Evolutionary conservation across 768 basidiomycete species (phyloP), one percentile per base, ranked within the genome.

Genomic region (Suillus ampliporus): DNA sequence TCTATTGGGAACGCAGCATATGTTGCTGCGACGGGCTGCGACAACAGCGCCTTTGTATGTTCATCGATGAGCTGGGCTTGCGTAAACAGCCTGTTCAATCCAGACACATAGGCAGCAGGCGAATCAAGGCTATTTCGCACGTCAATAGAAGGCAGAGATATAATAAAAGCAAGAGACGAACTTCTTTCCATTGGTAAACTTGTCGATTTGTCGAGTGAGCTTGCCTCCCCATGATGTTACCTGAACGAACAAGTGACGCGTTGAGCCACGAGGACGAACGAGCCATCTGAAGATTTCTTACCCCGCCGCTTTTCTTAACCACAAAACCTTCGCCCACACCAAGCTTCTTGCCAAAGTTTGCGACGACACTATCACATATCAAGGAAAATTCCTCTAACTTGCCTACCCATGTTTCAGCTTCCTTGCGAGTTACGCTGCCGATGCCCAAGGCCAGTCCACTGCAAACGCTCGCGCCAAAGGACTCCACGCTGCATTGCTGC

Each of bases 121-220:
- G 95, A 95, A 74, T 97, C 94, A 56, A 95, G 84, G 72, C 94
- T 96, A 69, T 13, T 60, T 57, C 64, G 31, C 48, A 65, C 63
- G 58, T 61, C 40, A 26, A 40, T 66, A 37, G 67, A 73, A 65
- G 41, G 26, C 47, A 43, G 47, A 28, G 44, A 58, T 65, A 26
- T 50, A 60, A 64, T 56, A 52, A 38, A 53, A 53, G 21, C 41
- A 31, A 54, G 51, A 60, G 38, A 76, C 87, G 70, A 74, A 94
- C 93, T 93, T 93, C 80, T 95, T 95, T 65, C 91, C 92, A 67
- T 90, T 93, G 47, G 93, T 93, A 68, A 94, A 83, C 76, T 92
- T 91, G 77, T 92, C 91, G 66, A 93, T 83, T 70, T 87, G 85
- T 68, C 90, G 85, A 59, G 88, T 86, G 57, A 92, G 77, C 74